Evolutionary conservation across 352 stramenopile species (phyloP).

Genomic region (Phytophthora capsici): DNA sequence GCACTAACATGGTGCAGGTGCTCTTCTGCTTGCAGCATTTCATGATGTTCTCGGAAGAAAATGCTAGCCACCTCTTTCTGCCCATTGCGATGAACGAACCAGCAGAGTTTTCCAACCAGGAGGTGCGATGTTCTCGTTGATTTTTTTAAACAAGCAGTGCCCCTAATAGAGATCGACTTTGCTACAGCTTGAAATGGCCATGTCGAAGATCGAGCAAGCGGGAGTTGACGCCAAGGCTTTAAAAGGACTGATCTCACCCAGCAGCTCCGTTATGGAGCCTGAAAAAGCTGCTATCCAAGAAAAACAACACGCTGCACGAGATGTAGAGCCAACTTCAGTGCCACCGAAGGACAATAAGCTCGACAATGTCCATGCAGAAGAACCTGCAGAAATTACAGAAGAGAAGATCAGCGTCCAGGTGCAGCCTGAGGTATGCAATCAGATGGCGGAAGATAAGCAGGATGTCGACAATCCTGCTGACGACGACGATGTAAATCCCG

Average conservation of each 20-base stretch:
- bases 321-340: background rate
- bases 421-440: constrained; percentile 36
- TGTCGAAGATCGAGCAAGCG: constrained; percentile 72
- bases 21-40: constrained; percentile 83
- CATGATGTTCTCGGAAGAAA: constrained; percentile 65
- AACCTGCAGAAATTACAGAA: constrained; percentile 16
- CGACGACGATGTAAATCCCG: constrained; percentile 29
- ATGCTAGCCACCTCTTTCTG: constrained; percentile 54
- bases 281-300: constrained; percentile 10
- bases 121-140: constrained; percentile 37
- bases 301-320: constrained; percentile 21
- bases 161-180: constrained; percentile 1
- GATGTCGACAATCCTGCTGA: constrained; percentile 33
- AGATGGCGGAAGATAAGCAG: constrained; percentile 34
- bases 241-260: constrained; percentile 40
- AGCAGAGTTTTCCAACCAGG: constrained; percentile 67
- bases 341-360: constrained; percentile 15
- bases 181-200: constrained; percentile 63
- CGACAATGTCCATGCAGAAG: constrained; percentile 16
- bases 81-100: constrained; percentile 45
- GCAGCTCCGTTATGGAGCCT: background rate
- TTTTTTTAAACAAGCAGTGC: background rate
- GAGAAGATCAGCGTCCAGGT: constrained; percentile 16
- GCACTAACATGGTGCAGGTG: constrained; percentile 87
- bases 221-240: constrained; percentile 61